phyloP scores from a whole-genome alignment of 257 asterid genomes.

The Nicotiana otophora region DNA sequence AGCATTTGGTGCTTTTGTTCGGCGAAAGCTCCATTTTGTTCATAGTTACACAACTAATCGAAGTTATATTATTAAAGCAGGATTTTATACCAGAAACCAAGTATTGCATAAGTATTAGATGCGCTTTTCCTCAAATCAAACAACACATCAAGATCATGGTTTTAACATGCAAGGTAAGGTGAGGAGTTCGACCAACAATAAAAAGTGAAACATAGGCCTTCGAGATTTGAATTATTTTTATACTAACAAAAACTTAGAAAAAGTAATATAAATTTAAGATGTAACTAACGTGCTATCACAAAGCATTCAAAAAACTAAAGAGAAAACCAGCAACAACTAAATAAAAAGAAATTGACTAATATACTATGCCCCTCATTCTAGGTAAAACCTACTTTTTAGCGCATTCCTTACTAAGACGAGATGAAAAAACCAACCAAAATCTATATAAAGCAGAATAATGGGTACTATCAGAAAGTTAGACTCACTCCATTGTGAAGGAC shows the following conservation, averaged over 20 bases:
- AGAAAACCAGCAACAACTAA: neutral
- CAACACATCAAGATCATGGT: neutral
- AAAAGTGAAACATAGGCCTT: neutral
- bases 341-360: neutral
- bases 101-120: neutral
- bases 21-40: neutral
- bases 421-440: neutral
- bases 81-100: too few species aligned
- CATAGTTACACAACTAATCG: neutral
- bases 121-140: neutral
- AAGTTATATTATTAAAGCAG: too few species aligned
- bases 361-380: neutral
- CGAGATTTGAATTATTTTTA: neutral
- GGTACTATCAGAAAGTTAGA: conserved; percentile 9
- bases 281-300: neutral
- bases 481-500: conserved; percentile 79
- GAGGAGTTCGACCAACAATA: neutral
- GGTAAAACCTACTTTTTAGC: neutral
- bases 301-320: neutral
- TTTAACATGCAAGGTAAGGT: neutral
- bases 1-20: neutral
- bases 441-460: neutral
- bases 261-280: neutral
- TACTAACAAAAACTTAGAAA: neutral
- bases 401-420: neutral